Base-by-base conservation (phyloP, 108 stramenopile genomes). In the Pseudonitzschia multiseries region DNA sequence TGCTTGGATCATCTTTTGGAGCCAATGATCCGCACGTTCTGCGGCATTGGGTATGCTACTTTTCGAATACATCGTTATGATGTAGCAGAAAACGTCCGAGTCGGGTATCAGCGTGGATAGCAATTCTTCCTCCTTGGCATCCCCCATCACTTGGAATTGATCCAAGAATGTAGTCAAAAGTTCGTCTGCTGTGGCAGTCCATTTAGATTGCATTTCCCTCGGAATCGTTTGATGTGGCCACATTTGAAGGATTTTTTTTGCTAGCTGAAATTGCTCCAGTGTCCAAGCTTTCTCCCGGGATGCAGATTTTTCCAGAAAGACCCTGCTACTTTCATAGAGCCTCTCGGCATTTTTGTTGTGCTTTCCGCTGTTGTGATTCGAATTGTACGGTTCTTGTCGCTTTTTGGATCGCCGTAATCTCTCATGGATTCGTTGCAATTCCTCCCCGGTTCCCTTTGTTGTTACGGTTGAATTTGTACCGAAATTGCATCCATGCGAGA, bases 11-110 rank as follows among this genome's bases (percentile, higher is more conserved):
- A 79, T 79, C 42, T 72, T 52, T 54, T 54, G 57, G 46, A 79
- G 42, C 78, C 78, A 79, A 79, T 68, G 52, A 27, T 79, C 78
- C 12, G 78, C 71, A 17, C 72, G 67, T 29, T 68, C 59, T 36
- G 78, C 56, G 24, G 78, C 71, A 70, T 61, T 41, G 2, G 32
- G 61, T n/a, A 63, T 10, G 10, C 63, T 48, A n/a, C 61, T 70
- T 22, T 57, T 63, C 27, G 67, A 42, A 50, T 28, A 69, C 32
- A 66, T 27, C 0, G 46, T 22, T 46, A 77, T 71, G 10, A 71
- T 62, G 36, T 6, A 33, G 33, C 36, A 40, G 32, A 62, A 62
- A 29, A 40, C 33, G 4, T 31, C 29, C 61, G 61, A 62, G 32
- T 40, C 33, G 15, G 61, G 61, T 40, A 62, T 41, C 61, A 62